A percentile compares a stretch with the other conserved stretches of the same genome.
phyloP scores from a whole-genome alignment of 2,329 filamentous ascomycete genomes.

The Fusarium veterinarium region DNA sequence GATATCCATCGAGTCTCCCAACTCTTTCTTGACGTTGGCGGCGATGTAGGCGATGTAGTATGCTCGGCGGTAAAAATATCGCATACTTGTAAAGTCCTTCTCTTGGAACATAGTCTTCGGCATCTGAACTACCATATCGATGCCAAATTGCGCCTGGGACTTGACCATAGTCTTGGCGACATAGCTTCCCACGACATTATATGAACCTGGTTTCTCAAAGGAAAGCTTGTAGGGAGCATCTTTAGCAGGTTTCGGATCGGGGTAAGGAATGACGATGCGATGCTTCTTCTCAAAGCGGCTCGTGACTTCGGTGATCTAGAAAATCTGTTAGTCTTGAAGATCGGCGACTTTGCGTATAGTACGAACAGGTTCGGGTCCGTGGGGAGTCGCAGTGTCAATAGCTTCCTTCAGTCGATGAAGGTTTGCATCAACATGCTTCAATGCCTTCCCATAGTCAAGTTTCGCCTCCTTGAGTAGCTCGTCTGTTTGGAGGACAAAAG shows the following conservation, averaged over 20 bases:
- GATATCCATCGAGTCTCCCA: conserved; percentile 65
- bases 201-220: conserved; percentile 78
- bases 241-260: conserved; percentile 79
- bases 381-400: conserved; percentile 63
- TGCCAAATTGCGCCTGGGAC: conserved; percentile 65
- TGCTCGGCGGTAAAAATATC: conserved; percentile 94
- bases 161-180: conserved; percentile 79
- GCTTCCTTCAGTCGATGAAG: conserved; percentile 64
- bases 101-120: conserved; percentile 84
- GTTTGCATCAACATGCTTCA: conserved; percentile 61
- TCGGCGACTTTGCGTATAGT: background rate
- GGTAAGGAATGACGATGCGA: conserved; percentile 83
- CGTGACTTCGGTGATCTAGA: conserved; percentile 74
- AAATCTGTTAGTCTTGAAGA: conserved; percentile 26
- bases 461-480: conserved; percentile 67
- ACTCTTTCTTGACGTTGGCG: conserved; percentile 71
- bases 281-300: conserved; percentile 74
- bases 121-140: conserved; percentile 92
- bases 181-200: conserved; percentile 93
- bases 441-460: conserved; percentile 62
- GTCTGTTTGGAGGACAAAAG: conserved; percentile 69
- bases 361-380: conserved; percentile 63
- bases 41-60: conserved; percentile 90
- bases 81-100: conserved; percentile 92
- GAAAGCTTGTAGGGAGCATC: conserved; percentile 85